Conservation (phyloP, 257 asterid species). For the Catharanthus roseus region DNA sequence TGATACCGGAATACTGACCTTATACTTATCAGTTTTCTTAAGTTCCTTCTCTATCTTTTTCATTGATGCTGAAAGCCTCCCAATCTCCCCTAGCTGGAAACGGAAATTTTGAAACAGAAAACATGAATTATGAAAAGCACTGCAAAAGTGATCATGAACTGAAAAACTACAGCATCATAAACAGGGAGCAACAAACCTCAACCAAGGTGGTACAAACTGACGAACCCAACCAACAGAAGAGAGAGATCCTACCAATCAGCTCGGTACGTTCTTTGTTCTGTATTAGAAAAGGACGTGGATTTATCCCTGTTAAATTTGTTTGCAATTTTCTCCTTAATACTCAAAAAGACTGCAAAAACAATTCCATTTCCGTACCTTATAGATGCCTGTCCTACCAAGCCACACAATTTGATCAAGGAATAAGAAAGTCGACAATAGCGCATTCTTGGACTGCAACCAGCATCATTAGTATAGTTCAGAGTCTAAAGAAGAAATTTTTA, state of each 20-base stretch:
- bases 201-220: constrained; percentile 66
- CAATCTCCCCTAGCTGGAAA: constrained; percentile 67
- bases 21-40: constrained; percentile 51
- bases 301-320: not conserved
- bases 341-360: not conserved
- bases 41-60: constrained; percentile 74
- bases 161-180: not conserved
- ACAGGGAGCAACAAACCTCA: constrained; percentile 34
- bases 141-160: not conserved
- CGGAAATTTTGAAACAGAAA: constrained; percentile 12
- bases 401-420: constrained; percentile 91
- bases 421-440: constrained; percentile 80
- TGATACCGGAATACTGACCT: constrained; percentile 41
- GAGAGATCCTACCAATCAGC: constrained; percentile 76
- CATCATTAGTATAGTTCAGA: constrained; percentile 7
- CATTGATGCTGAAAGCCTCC: constrained; percentile 75
- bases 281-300: constrained; percentile 1
- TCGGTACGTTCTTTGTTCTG: constrained; percentile 87
- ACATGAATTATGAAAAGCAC: constrained; percentile 2
- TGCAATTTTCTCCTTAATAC: not conserved
- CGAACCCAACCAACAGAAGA: constrained; percentile 87
- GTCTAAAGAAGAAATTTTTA: constrained; percentile 4
- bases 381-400: constrained; percentile 90
- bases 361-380: constrained; percentile 48
- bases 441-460: constrained; percentile 76